Evolutionary conservation across 2,329 filamentous ascomycete genomes (phyloP), one percentile per base, ranked within the genome.

Genomic region (Arachnomyces sp.): DNA sequence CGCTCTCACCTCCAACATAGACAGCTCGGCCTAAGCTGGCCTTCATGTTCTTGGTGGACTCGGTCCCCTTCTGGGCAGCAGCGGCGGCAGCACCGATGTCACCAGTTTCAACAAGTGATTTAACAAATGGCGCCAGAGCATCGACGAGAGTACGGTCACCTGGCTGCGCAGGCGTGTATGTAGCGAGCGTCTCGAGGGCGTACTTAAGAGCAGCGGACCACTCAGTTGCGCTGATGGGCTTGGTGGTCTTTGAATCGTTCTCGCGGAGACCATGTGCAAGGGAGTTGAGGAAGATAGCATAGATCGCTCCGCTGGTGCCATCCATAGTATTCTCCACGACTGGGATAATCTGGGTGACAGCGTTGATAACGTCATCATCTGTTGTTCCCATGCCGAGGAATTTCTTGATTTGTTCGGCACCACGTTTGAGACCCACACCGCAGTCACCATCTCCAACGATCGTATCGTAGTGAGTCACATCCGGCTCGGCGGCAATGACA

Each of bases 121-220:
- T 76, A 38, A 93, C 81, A 58, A 96, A 98, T 2, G 92, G 92
- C 46, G 85, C 77, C 36, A 98, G 70, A 1, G 90, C 88, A 63
- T 98, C 92, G 28, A 96, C 77, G 28, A 96, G 68, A 0, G 92
- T 98, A 37, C 92, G 76, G 60, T 98, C 92, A 18, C 92, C 92
- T 0, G 84, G 83, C 39, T 82, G 79, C 1, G 92, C 92, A 1
- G 90, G 89, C 2, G 92, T 98, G 63, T 96, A 96, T 56, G 74
- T 84, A 28, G 73, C 76, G 42, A 98, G 69, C 1, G 82, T 79
- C 14, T 80, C 71, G 46, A 83, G 77, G 39, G 86, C 85, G 51
- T 79, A 73, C 47, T 80, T 71, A 11, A 95, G 70, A 1, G 88
- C 89, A 25, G 73, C 68, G 3, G 80, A 73, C 80, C 80, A 84